Conservation (phyloP, 495 filamentous ascomycete genomes). For the Evansstolkia leycettana region DNA sequence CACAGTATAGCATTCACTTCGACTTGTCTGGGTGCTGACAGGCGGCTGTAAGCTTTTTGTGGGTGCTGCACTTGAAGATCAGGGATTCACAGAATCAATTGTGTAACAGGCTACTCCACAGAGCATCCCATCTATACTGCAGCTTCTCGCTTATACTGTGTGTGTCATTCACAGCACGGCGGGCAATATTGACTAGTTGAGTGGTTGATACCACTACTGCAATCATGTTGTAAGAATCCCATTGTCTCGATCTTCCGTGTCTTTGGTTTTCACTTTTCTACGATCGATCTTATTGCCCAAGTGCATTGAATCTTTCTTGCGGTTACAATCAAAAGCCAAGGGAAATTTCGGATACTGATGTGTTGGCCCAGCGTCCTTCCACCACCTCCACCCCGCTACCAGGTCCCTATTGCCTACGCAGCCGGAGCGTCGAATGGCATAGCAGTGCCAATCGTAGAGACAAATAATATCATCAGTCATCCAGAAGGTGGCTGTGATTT, state of each 20-base stretch:
- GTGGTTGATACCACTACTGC: neutral
- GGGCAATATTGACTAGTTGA: too few relatives aligned
- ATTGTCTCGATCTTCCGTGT: neutral
- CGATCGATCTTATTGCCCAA: too few relatives aligned
- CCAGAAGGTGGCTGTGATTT: constrained; percentile 61
- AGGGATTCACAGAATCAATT: too few relatives aligned
- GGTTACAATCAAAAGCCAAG: too few relatives aligned
- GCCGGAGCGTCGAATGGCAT: constrained; percentile 49
- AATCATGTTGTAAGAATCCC: neutral
- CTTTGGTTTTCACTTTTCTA: too few relatives aligned
- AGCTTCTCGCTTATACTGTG: neutral
- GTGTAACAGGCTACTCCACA: too few relatives aligned
- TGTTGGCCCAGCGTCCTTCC: constrained; percentile 52
- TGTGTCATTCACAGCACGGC: neutral
- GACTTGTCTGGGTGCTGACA: too few relatives aligned
- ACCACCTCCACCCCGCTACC: constrained; percentile 77
- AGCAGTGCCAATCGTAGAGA: constrained; percentile 68
- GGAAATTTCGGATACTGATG: neutral
- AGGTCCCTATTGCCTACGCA: constrained; percentile 52
- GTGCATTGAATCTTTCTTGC: too few relatives aligned
- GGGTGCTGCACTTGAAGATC: too few relatives aligned
- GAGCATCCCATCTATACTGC: too few relatives aligned
- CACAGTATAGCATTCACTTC: too few relatives aligned
- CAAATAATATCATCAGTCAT: constrained; percentile 74
- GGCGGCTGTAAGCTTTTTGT: too few relatives aligned